Conservation (phyloP, 1,139 yeast genomes). For the Scheffersomyces segobiensis region DNA sequence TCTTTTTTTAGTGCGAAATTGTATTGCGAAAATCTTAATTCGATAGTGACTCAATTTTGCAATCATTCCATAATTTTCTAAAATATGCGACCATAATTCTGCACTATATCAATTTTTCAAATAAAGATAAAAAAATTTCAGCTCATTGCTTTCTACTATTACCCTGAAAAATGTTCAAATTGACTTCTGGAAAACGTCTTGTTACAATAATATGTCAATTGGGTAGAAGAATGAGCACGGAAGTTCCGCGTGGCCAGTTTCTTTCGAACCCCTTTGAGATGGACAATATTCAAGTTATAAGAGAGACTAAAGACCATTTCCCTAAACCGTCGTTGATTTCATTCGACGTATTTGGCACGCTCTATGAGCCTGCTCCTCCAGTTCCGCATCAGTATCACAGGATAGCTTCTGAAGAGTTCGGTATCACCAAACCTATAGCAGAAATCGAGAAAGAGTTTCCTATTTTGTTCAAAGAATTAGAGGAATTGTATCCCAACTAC, state of each 20-base stretch:
- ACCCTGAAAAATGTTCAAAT: neutral
- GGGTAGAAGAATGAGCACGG: conserved; percentile 1
- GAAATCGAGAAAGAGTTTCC: conserved; percentile 32
- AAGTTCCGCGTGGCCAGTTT: conserved; percentile 2
- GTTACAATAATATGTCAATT: neutral
- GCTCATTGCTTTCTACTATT: neutral
- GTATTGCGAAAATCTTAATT: neutral
- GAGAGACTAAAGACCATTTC: conserved; percentile 32
- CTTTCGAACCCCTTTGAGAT: conserved; percentile 29
- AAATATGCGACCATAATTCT: neutral
- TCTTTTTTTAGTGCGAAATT: neutral
- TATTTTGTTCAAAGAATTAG: conserved; percentile 23
- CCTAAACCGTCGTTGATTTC: conserved; percentile 54
- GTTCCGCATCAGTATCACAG: conserved; percentile 53
- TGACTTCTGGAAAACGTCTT: neutral
- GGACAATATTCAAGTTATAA: conserved; percentile 23
- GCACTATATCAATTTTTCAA: neutral
- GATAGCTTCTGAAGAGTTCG: conserved; percentile 44
- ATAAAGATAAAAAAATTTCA: neutral
- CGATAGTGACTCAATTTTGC: neutral
- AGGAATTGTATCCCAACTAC: conserved; percentile 53
- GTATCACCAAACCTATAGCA: conserved; percentile 34
- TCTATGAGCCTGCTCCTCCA: conserved; percentile 58
- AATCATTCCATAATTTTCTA: neutral
- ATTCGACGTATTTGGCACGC: conserved; percentile 67